Evolutionary conservation across 768 basidiomycete species (phyloP).

Genomic region (Arthromyces matolae): DNA sequence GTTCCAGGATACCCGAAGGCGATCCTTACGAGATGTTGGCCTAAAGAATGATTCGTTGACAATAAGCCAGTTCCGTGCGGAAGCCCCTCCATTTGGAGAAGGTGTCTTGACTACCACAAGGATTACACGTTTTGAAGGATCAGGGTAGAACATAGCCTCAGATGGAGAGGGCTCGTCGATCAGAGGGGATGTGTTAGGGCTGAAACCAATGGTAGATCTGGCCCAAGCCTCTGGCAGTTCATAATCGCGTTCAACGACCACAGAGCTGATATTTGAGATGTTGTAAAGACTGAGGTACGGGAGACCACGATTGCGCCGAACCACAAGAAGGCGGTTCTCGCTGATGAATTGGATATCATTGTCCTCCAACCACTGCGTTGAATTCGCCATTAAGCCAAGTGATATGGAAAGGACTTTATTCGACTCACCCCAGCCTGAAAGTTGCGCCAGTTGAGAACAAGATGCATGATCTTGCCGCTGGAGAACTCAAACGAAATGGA

Average conservation of each 20-base stretch:
- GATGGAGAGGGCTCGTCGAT: conserved; percentile 32
- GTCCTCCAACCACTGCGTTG: conserved; percentile 45
- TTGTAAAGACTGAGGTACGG: conserved; percentile 45
- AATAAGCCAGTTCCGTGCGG: conserved; percentile 46
- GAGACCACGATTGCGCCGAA: conserved; percentile 32
- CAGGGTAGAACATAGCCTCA: conserved; percentile 53
- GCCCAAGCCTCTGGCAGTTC: conserved; percentile 55
- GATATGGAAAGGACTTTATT: not conserved
- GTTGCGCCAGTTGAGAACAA: conserved; percentile 48
- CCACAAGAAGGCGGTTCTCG: conserved; percentile 40
- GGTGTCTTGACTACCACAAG: conserved; percentile 43
- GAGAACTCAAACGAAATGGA: conserved; percentile 39
- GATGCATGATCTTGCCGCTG: conserved; percentile 38
- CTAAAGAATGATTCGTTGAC: conserved; percentile 52
- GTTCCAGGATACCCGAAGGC: conserved; percentile 46
- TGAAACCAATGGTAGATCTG: conserved; percentile 42
- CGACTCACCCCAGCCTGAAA: conserved; percentile 41
- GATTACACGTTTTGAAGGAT: conserved; percentile 48
- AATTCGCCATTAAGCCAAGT: not conserved
- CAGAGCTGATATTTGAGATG: conserved; percentile 39
- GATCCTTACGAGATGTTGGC: conserved; percentile 40
- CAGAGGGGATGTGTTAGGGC: conserved; percentile 42
- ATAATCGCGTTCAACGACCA: conserved; percentile 45
- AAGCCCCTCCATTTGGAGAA: conserved; percentile 26
- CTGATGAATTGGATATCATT: conserved; percentile 45